Percentiles rank a stretch among this genome's conserved stretches.
Evolutionary conservation across 768 basidiomycete genomes (phyloP).

Genomic region (Austroboletus eburneus): DNA sequence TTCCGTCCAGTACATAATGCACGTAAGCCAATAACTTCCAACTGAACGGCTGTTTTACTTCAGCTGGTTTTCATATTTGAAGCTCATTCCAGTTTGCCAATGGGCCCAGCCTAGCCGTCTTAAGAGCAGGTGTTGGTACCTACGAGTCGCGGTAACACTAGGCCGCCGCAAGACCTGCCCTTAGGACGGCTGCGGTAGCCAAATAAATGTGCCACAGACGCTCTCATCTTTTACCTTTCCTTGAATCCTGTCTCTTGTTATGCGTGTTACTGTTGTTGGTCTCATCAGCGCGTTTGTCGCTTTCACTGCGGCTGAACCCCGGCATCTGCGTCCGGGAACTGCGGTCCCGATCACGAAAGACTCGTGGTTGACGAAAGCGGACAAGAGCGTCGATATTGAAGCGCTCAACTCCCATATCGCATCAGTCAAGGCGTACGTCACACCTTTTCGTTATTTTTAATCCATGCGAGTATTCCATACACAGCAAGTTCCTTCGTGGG

Average conservation of each 20-base stretch:
- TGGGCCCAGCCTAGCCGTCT: too few relatives aligned
- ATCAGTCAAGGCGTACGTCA: constrained; percentile 2
- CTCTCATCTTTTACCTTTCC: neutral
- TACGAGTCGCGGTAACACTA: too few relatives aligned
- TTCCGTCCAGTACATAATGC: too few relatives aligned
- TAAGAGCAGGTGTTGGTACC: too few relatives aligned
- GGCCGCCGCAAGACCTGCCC: too few relatives aligned
- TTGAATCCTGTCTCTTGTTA: neutral
- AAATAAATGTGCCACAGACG: neutral
- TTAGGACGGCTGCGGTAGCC: too few relatives aligned
- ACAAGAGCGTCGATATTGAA: neutral
- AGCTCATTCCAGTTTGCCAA: too few relatives aligned
- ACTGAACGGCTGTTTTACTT: too few relatives aligned
- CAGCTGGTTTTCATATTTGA: too few relatives aligned
- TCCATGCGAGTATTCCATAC: neutral
- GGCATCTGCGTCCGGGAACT: neutral
- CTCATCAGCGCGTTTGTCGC: constrained; percentile 1
- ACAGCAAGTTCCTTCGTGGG: constrained; percentile 3
- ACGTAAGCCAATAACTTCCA: too few relatives aligned
- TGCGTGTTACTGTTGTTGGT: constrained; percentile 3
- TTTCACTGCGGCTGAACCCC: constrained; percentile 5
- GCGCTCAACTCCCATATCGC: constrained; percentile 7
- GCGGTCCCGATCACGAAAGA: constrained; percentile 11
- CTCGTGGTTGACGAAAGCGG: neutral
- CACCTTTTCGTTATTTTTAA: neutral